Evolutionary conservation across 495 filamentous ascomycete species (phyloP).

Genomic region (Penicillium macrosclerotiorum): DNA sequence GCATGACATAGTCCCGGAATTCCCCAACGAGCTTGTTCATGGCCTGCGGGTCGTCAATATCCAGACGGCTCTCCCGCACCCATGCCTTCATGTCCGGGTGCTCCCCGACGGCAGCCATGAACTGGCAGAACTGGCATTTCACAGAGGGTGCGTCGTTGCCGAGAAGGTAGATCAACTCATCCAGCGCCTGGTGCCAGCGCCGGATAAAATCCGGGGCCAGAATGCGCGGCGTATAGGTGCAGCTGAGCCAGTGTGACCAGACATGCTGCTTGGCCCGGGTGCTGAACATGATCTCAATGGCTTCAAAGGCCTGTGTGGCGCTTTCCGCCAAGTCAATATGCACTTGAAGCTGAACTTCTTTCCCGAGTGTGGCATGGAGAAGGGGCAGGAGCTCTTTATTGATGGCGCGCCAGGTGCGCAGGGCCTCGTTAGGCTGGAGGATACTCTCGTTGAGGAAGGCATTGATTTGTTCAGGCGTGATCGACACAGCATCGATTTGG

Average conservation of each 20-base stretch:
- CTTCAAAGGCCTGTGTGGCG: background rate
- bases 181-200: background rate
- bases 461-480: too few species aligned
- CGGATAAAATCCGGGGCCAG: background rate
- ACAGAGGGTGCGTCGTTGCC: background rate
- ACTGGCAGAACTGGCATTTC: background rate
- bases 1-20: too few species aligned
- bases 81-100: background rate
- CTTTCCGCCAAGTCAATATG: background rate
- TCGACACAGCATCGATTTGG: too few species aligned
- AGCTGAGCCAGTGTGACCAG: background rate
- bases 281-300: background rate
- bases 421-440: background rate
- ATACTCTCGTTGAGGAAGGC: background rate
- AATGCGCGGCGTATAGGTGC: background rate
- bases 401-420: background rate
- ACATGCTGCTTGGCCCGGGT: background rate
- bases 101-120: background rate
- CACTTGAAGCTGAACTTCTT: background rate
- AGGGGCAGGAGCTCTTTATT: background rate
- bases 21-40: background rate
- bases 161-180: background rate
- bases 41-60: background rate
- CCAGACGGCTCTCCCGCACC: background rate
- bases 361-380: background rate